Percentiles rank a stretch among this genome's conserved stretches.
Evolutionary conservation across 2,329 filamentous ascomycete genomes (phyloP).

Genomic region (Coniochaeta sp.): DNA sequence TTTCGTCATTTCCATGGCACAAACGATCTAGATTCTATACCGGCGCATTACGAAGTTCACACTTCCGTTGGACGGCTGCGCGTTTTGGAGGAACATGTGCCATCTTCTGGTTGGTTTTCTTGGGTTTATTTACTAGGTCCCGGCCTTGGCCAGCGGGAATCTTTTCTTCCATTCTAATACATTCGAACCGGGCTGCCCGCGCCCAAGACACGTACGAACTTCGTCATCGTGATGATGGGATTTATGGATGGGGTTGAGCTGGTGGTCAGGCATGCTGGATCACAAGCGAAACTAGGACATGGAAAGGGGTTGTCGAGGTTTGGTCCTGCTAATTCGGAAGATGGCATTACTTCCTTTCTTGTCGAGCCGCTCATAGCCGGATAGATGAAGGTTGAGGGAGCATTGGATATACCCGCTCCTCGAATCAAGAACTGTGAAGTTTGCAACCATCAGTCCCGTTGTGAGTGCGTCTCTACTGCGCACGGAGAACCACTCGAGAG

Average conservation of each 20-base stretch:
- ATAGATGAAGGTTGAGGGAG: neutral
- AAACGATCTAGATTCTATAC: conserved; percentile 22
- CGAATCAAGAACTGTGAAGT: neutral
- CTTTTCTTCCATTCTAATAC: neutral
- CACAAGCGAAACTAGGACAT: neutral
- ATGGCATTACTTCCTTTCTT: neutral
- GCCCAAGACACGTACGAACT: neutral
- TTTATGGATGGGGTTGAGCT: neutral
- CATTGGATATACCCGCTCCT: neutral
- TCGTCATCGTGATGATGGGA: neutral
- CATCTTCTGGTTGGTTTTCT: neutral
- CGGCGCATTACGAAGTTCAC: conserved; percentile 24
- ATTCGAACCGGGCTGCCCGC: neutral
- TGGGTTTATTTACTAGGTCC: neutral
- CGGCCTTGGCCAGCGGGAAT: neutral
- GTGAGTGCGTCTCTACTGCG: too few species aligned
- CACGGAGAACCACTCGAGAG: too few species aligned
- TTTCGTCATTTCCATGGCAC: conserved; percentile 13
- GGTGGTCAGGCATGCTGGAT: neutral
- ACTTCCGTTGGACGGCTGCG: conserved; percentile 22
- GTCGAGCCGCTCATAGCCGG: neutral
- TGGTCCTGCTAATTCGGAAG: neutral
- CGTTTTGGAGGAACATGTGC: neutral
- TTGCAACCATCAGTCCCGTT: neutral
- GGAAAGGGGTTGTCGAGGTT: neutral